Percentiles rank a stretch among this genome's conserved stretches.
Conservation (phyloP, 192 early-diverging fungal genomes). For the Coemansia sp. region DNA sequence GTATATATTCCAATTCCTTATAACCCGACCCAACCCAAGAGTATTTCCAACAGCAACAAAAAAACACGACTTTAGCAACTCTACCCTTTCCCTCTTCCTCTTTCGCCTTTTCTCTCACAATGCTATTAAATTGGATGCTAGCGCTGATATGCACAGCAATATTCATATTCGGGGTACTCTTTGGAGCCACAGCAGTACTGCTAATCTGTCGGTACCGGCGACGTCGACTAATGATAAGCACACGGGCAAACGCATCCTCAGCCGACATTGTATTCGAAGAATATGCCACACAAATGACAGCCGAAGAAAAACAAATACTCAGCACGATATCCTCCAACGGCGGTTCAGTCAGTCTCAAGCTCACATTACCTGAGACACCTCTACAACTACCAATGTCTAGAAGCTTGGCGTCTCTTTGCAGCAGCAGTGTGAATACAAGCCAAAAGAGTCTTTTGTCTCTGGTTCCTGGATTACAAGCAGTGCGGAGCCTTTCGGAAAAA, state of each 20-base stretch:
- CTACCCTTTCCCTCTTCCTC: neutral
- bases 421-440: too few relatives aligned
- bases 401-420: slow-evolving; percentile 1
- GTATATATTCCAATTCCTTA: too few relatives aligned
- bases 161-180: neutral
- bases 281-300: slow-evolving; percentile 25
- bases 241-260: too few relatives aligned
- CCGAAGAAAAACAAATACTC: slow-evolving; percentile 25
- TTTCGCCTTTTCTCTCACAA: neutral
- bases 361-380: slow-evolving; percentile 27
- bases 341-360: slow-evolving; percentile 24
- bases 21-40: too few relatives aligned
- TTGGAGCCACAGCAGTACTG: slow-evolving; percentile 4
- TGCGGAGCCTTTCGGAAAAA: too few relatives aligned
- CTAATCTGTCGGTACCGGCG: neutral
- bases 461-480: too few relatives aligned
- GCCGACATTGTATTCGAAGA: slow-evolving; percentile 14
- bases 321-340: slow-evolving; percentile 17
- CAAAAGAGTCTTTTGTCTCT: neutral
- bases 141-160: slow-evolving; percentile 7
- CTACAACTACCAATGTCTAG: slow-evolving; percentile 17
- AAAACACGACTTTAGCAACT: too few relatives aligned
- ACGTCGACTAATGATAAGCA: too few relatives aligned
- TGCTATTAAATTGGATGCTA: slow-evolving; percentile 6
- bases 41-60: too few relatives aligned